These are phyloP conservation scores for Botryotinia convoluta DNA, from an alignment of 2,329 filamentous ascomycete species.

Conservation along the genomic window DNA sequence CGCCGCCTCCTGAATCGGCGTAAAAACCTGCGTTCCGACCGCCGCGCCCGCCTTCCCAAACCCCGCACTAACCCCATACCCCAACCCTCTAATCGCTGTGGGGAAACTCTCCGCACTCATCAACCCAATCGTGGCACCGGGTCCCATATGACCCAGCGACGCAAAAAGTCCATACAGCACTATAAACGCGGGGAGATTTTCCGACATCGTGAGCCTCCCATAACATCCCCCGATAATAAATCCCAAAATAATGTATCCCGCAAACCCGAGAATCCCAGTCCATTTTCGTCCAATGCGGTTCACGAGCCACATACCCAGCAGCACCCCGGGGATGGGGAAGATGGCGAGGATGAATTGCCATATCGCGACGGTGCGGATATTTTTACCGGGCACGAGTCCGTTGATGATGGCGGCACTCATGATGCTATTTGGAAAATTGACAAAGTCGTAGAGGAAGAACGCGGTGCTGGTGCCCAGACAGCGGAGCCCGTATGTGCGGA, in stretches of 20 bases:
- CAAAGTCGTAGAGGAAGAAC: slow-evolving; percentile 41
- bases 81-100: slow-evolving; percentile 39
- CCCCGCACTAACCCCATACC: slow-evolving; percentile 38
- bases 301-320: slow-evolving; percentile 39
- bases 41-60: slow-evolving; percentile 40
- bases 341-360: slow-evolving; percentile 40
- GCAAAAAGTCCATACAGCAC: slow-evolving; percentile 21
- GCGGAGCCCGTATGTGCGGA: background rate
- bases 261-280: background rate
- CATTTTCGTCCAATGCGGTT: slow-evolving; percentile 34
- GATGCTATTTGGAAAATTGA: slow-evolving; percentile 42
- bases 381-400: slow-evolving; percentile 37
- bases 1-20: slow-evolving; percentile 35
- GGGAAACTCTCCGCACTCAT: slow-evolving; percentile 39
- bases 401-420: slow-evolving; percentile 40
- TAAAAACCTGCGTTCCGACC: slow-evolving; percentile 40
- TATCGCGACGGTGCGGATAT: slow-evolving; percentile 39
- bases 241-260: slow-evolving; percentile 5
- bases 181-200: background rate
- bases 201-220: background rate
- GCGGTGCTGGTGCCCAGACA: slow-evolving; percentile 38
- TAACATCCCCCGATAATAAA: background rate
- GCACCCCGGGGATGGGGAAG: slow-evolving; percentile 39
- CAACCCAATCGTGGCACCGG: slow-evolving; percentile 39
- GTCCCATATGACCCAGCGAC: slow-evolving; percentile 39